Evolutionary conservation across 345 rosid species (phyloP), one percentile per base, ranked within the genome.

Genomic region (Aquilaria malaccensis): DNA sequence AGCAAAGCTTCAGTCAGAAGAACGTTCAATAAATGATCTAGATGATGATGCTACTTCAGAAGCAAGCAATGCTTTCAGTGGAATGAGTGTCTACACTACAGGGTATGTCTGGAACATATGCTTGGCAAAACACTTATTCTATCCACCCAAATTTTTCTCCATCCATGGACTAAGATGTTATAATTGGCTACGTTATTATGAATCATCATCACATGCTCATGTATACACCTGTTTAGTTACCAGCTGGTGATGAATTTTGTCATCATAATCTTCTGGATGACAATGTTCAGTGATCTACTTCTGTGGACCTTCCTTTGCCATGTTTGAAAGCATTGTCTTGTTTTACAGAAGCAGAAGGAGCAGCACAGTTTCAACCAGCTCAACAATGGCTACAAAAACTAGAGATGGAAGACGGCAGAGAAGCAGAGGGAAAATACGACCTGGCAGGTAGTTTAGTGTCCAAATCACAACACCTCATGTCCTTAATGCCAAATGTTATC

Each of bases 1-100:
- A 58, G 99, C 93, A 49, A 90, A 90, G 80, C 89, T 94, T 59
- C 85, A 72, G 75, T 69, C 88, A 3, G 96, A 88, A 73, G 96
- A 86, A 51, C 83, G 72, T 11, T 74, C 85, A 31, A 65, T 85
- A 54, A 76, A 72, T 53, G 91, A 86, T 77, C 80, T 86, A 48
- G 97, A 90, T 46, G 89, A 88, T 63, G 99, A 94, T 70, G 80
- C 86, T 50, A 89, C 87, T 80, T 94, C 99, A 47, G 99, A 90
- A 79, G 73, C 91, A 64, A 90, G 99, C 71, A 86, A 96, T 76
- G 76, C 78, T 63, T 80, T 88, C 71, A 90, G 96, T 72, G 96
- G 96, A 76, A 94, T 94, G 97, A 94, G 99, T 72, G 95, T 83
- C 74, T 90, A 90, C 69, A 86, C 96, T 45, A 79, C 78, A 14